Evolutionary conservation across 2,329 filamentous ascomycete genomes (phyloP), one percentile per base, ranked within the genome.

Genomic region (Stemphylium beticola): DNA sequence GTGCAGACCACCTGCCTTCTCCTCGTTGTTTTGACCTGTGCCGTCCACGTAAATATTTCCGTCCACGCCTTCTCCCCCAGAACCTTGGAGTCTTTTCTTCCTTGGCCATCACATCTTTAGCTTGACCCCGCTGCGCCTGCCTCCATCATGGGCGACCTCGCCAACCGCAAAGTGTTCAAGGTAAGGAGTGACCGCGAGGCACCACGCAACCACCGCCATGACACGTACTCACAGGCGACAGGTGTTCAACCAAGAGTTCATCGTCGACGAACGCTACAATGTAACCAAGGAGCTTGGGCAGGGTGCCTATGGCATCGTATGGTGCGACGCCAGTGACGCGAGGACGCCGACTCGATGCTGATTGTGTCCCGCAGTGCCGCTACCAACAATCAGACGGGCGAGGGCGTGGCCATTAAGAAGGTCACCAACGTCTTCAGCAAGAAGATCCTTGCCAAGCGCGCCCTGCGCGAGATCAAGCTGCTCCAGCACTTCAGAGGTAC

Each of bases 351-450:
- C 44, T 26, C 42, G 38, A 52, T 49, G 59, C 60, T 72, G 58
- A 71, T 57, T 55, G 60, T 60, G 57, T 58, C 61, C 55, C 60
- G 61, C 75, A 96, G 93, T 78, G 93, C 95, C 57, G 95, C 95
- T 51, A 91, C 92, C 64, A 97, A 98, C 83, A 88, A 87, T 74
- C 87, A 92, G 77, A 96, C 90, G 29, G 89, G 87, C 71, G 95
- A 99, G 76, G 93, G 93, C 36, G 93, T 99, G 60, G 95, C 95
- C 70, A 95, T 99, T 83, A 99, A 99, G 81, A 99, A 99, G 81
- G 92, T 99, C 76, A 99, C 95, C 82, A 99, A 99, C 90, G 93
- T 99, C 70, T 99, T 99, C 80, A 97, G 92, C 85, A 99, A 99
- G 82, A 98, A 98, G 87, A 99, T 99, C 68, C 85, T 99, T 65